Evolutionary conservation across 2,329 filamentous ascomycete species (phyloP).

Genomic region (Calonectria crousiana): DNA sequence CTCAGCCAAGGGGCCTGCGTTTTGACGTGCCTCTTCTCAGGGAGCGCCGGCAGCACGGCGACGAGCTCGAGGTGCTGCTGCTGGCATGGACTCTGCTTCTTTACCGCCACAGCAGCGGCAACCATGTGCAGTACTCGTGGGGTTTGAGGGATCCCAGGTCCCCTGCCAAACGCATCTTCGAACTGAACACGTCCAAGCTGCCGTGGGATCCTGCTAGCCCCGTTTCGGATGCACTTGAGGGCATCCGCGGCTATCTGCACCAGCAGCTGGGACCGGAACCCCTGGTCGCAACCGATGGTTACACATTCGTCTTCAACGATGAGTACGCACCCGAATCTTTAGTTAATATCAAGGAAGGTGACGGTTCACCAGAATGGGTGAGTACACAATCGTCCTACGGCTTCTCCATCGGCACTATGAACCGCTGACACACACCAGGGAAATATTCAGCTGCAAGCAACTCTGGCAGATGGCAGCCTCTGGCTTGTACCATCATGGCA

Average conservation of each 20-base stretch:
- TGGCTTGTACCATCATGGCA: neutral
- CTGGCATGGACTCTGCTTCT: slow-evolving; percentile 41
- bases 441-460: neutral
- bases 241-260: slow-evolving; percentile 29
- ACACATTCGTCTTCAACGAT: neutral
- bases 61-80: slow-evolving; percentile 34
- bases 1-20: slow-evolving; percentile 28
- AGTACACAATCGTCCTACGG: neutral
- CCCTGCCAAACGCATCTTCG: slow-evolving; percentile 30
- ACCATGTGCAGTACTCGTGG: slow-evolving; percentile 40
- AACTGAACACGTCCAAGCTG: slow-evolving; percentile 38
- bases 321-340: neutral
- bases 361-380: slow-evolving; percentile 37
- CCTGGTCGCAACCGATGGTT: neutral
- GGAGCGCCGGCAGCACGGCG: slow-evolving; percentile 21
- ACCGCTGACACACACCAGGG: neutral
- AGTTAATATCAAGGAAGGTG: slow-evolving; percentile 26
- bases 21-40: slow-evolving; percentile 37
- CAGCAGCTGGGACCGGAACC: slow-evolving; percentile 28
- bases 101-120: slow-evolving; percentile 40
- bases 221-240: slow-evolving; percentile 33
- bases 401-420: neutral
- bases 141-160: slow-evolving; percentile 32
- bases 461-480: neutral
- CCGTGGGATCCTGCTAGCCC: slow-evolving; percentile 34